Conservation (phyloP, 1,139 yeast species). For the Pichia sp. region DNA sequence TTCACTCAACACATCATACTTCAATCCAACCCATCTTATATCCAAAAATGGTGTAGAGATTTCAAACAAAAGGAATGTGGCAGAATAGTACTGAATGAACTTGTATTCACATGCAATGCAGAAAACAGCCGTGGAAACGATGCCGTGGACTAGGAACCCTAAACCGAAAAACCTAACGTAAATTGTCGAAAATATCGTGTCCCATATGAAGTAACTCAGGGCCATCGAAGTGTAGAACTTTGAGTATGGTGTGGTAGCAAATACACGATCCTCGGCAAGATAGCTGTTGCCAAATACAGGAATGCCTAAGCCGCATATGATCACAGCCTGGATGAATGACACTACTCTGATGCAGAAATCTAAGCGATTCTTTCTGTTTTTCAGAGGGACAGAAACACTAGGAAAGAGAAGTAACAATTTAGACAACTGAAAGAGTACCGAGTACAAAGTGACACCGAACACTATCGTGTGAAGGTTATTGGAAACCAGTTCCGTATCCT, state of each 20-base stretch:
- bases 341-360: constrained; percentile 89
- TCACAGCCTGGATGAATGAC: constrained; percentile 73
- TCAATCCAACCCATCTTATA: constrained; percentile 83
- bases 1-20: constrained; percentile 56
- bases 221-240: constrained; percentile 71
- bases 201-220: constrained; percentile 92
- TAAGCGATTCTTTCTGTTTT: constrained; percentile 48
- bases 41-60: constrained; percentile 90
- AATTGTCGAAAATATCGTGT: constrained; percentile 57
- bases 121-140: constrained; percentile 76
- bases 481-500: constrained; percentile 30
- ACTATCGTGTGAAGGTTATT: constrained; percentile 22
- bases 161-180: constrained; percentile 67
- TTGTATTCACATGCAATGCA: constrained; percentile 54
- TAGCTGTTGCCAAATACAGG: constrained; percentile 61
- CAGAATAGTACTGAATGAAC: constrained; percentile 78
- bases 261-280: constrained; percentile 48
- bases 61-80: constrained; percentile 82
- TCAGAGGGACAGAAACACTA: constrained; percentile 29
- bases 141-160: constrained; percentile 82
- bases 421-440: constrained; percentile 40
- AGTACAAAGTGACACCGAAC: constrained; percentile 40
- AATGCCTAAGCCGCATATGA: constrained; percentile 50
- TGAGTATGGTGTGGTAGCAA: constrained; percentile 68
- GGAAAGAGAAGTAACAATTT: constrained; percentile 41